Base-by-base conservation (phyloP, 2,329 filamentous ascomycete species). In the Canariomyces notabilis region DNA sequence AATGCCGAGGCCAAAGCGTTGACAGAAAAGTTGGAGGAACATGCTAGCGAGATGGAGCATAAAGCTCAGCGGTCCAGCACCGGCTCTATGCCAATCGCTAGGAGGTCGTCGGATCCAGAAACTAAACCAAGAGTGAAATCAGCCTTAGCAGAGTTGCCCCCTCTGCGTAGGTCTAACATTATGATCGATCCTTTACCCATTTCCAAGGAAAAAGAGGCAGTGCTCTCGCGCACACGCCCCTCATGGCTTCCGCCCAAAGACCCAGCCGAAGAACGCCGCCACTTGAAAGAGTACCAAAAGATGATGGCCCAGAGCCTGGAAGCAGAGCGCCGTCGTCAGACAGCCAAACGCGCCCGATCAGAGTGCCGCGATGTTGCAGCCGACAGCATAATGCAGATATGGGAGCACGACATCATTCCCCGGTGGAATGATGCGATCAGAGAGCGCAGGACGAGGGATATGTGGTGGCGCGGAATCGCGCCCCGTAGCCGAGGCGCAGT, bases 231-330 rank as follows among this genome's bases (percentile, higher is more conserved):
- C 15, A 93, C 87, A 2, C 76, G 87, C 31, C 87, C 87, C 0
- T 89, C 85, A 1, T 93, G 88, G 88, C 71, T 93, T 2, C 87
- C 88, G 1, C 87, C 87, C 1, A 93, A 93, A 67, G 83, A 93
- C 55, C 90, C 89, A 2, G 86, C 86, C 44, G 93, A 98, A 65
- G 93, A 98, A 69, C 87, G 80, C 63, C 84, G 83, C 56, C 93
- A 98, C 65, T 64, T 98, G 55, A 89, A 80, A 59, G 82, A 93
- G 62, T 93, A 90, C 61, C 83, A 90, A 66, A 82, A 77, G 64
- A 90, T 93, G 85, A 87, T 91, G 83, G 75, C 73, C 0, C 71
- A 70, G 36, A 82, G 79, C 55, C 64, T 71, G 42, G 78, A 80
- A 58, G 75, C 78, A 0, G 80, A 83, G 23, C 75, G 77, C 48